These are phyloP conservation scores for Naganishia sp. DNA, from an alignment of 1,284 basidiomycete species.

Conservation along the genomic window DNA sequence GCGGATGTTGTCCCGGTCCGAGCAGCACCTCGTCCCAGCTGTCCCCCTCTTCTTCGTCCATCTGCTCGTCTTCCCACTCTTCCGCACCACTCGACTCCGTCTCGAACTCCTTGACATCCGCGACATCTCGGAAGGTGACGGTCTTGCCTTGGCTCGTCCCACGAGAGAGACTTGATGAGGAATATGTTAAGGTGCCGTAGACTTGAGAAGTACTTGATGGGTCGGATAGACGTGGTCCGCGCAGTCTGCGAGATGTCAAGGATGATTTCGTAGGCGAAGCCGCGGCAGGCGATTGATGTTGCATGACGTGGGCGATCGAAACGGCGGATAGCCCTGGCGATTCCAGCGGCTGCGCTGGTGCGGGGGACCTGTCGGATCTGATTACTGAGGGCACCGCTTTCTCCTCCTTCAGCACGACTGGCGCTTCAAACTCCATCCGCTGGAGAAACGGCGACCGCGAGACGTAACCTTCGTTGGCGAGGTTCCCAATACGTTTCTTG, in stretches of 20 bases:
- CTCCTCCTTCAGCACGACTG: neutral
- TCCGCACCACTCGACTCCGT: constrained; percentile 29
- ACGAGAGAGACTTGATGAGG: constrained; percentile 33
- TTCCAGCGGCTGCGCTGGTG: neutral
- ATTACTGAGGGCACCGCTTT: neutral
- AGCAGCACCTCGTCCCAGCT: constrained; percentile 21
- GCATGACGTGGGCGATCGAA: neutral
- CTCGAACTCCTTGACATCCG: constrained; percentile 86
- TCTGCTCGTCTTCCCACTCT: constrained; percentile 26
- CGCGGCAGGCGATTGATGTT: neutral
- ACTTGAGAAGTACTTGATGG: constrained; percentile 19
- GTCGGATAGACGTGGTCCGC: constrained; percentile 65
- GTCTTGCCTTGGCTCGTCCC: constrained; percentile 62
- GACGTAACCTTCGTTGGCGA: constrained; percentile 74
- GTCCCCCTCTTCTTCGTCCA: constrained; percentile 18
- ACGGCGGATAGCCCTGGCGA: neutral
- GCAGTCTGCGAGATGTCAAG: constrained; percentile 75
- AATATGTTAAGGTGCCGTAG: constrained; percentile 21
- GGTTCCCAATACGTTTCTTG: constrained; percentile 69
- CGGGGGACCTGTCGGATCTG: neutral
- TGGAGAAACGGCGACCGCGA: constrained; percentile 78
- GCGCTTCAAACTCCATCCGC: constrained; percentile 24
- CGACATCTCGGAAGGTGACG: constrained; percentile 80
- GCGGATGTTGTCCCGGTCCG: constrained; percentile 2
- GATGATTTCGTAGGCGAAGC: constrained; percentile 61